Conservation (phyloP, 441 rosid species). For the Raphanus hybrid region DNA sequence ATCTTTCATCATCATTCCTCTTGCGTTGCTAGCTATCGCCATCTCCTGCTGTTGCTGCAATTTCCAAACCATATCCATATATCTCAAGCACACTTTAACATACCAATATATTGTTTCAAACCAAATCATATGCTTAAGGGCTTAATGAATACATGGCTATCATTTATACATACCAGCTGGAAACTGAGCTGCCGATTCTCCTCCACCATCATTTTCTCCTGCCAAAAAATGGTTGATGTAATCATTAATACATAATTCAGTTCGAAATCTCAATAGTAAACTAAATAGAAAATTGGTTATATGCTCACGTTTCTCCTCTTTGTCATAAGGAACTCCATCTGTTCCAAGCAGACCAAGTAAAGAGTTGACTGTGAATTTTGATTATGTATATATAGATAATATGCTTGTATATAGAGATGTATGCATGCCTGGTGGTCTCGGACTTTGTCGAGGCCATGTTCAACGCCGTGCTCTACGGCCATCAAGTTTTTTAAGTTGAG, state of each 20-base stretch:
- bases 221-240: slow-evolving; percentile 19
- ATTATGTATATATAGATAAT: background rate
- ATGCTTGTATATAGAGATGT: background rate
- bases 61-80: slow-evolving; percentile 17
- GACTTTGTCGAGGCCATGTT: slow-evolving; percentile 61
- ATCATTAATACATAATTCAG: slow-evolving; percentile 10
- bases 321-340: slow-evolving; percentile 56
- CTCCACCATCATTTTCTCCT: slow-evolving; percentile 64
- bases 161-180: slow-evolving; percentile 50
- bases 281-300: background rate
- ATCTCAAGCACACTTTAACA: slow-evolving; percentile 6
- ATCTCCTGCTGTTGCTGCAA: slow-evolving; percentile 66
- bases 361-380: slow-evolving; percentile 3
- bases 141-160: background rate
- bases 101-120: slow-evolving; percentile 19
- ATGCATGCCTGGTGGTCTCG: slow-evolving; percentile 62
- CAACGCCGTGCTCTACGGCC: slow-evolving; percentile 68
- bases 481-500: slow-evolving; percentile 65
- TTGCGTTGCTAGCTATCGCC: slow-evolving; percentile 55
- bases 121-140: background rate
- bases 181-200: slow-evolving; percentile 56
- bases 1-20: slow-evolving; percentile 57
- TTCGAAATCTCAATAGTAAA: slow-evolving; percentile 7
- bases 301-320: slow-evolving; percentile 64
- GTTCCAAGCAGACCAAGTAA: slow-evolving; percentile 24